Evolutionary conservation across 2,329 filamentous ascomycete species (phyloP).

Genomic region (Botryosphaeria dothidea): DNA sequence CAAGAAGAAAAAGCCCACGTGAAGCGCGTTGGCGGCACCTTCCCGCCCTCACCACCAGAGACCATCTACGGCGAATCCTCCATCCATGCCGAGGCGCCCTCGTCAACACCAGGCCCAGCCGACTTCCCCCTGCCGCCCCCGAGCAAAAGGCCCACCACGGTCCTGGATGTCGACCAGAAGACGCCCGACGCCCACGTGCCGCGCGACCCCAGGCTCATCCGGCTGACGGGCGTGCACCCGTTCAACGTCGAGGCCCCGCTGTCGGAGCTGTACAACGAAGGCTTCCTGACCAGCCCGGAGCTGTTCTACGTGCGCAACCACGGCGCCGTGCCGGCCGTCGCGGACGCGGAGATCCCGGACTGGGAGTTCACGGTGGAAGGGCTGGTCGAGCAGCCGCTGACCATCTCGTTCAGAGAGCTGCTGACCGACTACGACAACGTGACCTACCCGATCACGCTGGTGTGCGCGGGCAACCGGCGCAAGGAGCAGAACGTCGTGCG

Average conservation of each 20-base stretch:
- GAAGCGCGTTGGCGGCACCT: conserved; percentile 25
- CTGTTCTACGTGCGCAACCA: conserved; percentile 93
- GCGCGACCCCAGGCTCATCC: conserved; percentile 77
- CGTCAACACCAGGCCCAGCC: conserved; percentile 50
- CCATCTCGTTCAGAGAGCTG: conserved; percentile 70
- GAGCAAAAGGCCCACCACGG: conserved; percentile 56
- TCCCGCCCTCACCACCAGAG: conserved; percentile 41
- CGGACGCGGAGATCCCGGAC: conserved; percentile 69
- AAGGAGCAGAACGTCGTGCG: conserved; percentile 92
- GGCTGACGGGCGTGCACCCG: conserved; percentile 84
- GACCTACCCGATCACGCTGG: conserved; percentile 83
- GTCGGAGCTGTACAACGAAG: conserved; percentile 73
- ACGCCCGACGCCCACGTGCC: conserved; percentile 83
- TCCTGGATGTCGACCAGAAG: conserved; percentile 74
- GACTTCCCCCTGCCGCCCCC: conserved; percentile 70
- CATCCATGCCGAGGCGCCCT: too few species aligned
- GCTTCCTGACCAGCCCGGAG: conserved; percentile 84
- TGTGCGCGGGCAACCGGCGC: conserved; percentile 87
- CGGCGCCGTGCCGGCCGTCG: conserved; percentile 75
- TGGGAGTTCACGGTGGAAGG: conserved; percentile 85
- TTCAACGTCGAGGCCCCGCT: conserved; percentile 90
- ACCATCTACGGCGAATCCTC: conserved; percentile 36
- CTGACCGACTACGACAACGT: conserved; percentile 75
- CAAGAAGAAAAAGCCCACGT: conserved; percentile 26
- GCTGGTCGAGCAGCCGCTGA: conserved; percentile 77